These are phyloP conservation scores for Wickerhamiella brachini DNA, from an alignment of 805 yeast species.

Conservation along the genomic window DNA sequence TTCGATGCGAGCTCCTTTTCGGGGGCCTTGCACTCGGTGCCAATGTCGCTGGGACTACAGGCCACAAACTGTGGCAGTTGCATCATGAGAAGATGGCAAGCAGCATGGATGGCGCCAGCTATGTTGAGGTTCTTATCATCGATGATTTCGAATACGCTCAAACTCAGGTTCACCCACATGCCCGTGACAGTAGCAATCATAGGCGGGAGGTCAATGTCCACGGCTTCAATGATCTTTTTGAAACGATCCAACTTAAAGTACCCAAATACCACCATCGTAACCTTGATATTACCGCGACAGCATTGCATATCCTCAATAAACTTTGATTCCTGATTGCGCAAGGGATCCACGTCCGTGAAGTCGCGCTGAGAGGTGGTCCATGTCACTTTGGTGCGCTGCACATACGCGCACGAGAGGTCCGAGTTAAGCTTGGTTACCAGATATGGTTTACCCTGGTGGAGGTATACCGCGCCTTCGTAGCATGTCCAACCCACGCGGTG, in stretches of 20 bases:
- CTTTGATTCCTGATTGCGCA: conserved; percentile 20
- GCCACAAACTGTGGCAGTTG: conserved; percentile 60
- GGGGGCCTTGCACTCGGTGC: conserved; percentile 94
- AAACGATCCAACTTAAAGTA: conserved; percentile 73
- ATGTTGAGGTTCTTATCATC: conserved; percentile 44
- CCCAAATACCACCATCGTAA: conserved; percentile 76
- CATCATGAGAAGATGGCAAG: conserved; percentile 80
- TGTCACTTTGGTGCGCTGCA: conserved; percentile 78
- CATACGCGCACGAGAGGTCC: conserved; percentile 69
- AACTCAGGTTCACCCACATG: conserved; percentile 81
- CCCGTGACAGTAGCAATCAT: conserved; percentile 58
- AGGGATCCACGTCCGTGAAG: conserved; percentile 84
- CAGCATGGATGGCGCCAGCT: conserved; percentile 94
- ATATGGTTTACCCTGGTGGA: conserved; percentile 89
- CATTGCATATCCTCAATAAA: conserved; percentile 7
- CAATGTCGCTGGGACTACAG: conserved; percentile 53
- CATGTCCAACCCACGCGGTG: conserved; percentile 80
- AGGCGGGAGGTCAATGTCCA: conserved; percentile 86
- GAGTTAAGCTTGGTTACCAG: conserved; percentile 72
- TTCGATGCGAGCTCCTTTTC: conserved; percentile 83
- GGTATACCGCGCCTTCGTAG: conserved; percentile 83
- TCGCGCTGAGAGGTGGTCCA: conserved; percentile 91
- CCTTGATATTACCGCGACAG: conserved; percentile 60
- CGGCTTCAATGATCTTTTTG: conserved; percentile 77
- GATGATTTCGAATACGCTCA: conserved; percentile 44